Percentiles rank a stretch among this genome's conserved stretches.
These are phyloP conservation scores for Rubus idaeus DNA, from an alignment of 306 rosid genomes.

Conservation along the genomic window DNA sequence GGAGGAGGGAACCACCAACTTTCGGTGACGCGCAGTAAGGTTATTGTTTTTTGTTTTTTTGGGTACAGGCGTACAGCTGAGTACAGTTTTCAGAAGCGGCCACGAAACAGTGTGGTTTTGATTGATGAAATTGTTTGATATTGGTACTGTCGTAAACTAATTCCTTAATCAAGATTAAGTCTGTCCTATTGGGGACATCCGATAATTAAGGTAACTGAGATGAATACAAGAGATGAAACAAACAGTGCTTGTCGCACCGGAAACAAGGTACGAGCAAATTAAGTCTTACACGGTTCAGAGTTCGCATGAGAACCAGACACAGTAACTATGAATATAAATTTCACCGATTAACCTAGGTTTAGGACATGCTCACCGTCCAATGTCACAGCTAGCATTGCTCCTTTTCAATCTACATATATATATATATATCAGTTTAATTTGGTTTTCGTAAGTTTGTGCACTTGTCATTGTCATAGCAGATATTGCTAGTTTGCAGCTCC, in stretches of 20 bases:
- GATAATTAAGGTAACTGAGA: background rate
- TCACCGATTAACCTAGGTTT: background rate
- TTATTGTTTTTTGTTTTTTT: background rate
- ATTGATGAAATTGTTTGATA: background rate
- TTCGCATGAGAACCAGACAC: background rate
- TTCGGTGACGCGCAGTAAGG: slow-evolving; percentile 6
- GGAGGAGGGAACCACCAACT: slow-evolving; percentile 7
- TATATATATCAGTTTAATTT: background rate
- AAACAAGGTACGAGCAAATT: background rate
- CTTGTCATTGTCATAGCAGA: slow-evolving; percentile 25
- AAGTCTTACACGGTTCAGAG: background rate
- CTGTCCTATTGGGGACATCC: background rate
- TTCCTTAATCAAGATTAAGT: background rate
- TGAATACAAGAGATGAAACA: background rate
- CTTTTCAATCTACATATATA: too few species aligned
- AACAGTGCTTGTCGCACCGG: background rate
- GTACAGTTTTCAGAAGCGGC: slow-evolving; percentile 26
- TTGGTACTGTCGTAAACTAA: background rate
- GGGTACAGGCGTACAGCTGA: slow-evolving; percentile 12
- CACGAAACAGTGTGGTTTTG: slow-evolving; percentile 15
- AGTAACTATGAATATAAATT: background rate
- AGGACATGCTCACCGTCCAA: background rate
- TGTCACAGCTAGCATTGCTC: background rate
- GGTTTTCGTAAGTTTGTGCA: background rate
- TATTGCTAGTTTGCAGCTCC: slow-evolving; percentile 14